phyloP scores from a whole-genome alignment of 164 flowering plant species.

The Paratinospora sagittata region DNA sequence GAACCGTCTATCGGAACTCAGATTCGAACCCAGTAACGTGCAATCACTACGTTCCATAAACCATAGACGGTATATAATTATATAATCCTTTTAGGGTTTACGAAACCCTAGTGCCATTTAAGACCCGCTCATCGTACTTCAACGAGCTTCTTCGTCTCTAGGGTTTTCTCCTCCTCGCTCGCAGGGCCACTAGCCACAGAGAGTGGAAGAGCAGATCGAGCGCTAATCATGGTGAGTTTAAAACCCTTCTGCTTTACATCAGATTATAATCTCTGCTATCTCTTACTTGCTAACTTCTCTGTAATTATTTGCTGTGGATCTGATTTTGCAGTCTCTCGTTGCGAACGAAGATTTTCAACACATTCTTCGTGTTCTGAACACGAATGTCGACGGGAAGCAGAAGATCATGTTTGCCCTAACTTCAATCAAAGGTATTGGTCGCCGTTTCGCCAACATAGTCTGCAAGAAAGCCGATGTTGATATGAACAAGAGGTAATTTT shows the following conservation, averaged over 20 bases:
- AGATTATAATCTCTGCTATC: background rate
- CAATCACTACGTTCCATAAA: too few species aligned
- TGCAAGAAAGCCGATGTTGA: conserved; percentile 84
- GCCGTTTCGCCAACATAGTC: conserved; percentile 70
- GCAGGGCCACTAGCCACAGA: background rate
- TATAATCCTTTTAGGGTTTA: too few species aligned
- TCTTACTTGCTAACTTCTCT: background rate
- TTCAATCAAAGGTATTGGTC: conserved; percentile 77
- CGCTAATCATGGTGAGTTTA: background rate
- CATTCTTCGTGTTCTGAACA: conserved; percentile 75
- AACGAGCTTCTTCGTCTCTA: too few species aligned
- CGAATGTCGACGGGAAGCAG: conserved; percentile 83
- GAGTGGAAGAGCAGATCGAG: background rate
- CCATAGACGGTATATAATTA: too few species aligned
- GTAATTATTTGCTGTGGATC: background rate
- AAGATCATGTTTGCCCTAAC: conserved; percentile 80
- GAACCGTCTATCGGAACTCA: too few species aligned
- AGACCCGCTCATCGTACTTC: too few species aligned
- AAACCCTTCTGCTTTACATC: background rate
- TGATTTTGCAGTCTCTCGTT: conserved; percentile 47
- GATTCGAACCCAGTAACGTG: too few species aligned
- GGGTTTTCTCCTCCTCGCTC: background rate
- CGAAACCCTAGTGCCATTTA: too few species aligned
- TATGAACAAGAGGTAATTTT: conserved; percentile 71
- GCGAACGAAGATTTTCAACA: conserved; percentile 75